Evolutionary conservation across 306 rosid genomes (phyloP).

Genomic region (Quercus bicolor): DNA sequence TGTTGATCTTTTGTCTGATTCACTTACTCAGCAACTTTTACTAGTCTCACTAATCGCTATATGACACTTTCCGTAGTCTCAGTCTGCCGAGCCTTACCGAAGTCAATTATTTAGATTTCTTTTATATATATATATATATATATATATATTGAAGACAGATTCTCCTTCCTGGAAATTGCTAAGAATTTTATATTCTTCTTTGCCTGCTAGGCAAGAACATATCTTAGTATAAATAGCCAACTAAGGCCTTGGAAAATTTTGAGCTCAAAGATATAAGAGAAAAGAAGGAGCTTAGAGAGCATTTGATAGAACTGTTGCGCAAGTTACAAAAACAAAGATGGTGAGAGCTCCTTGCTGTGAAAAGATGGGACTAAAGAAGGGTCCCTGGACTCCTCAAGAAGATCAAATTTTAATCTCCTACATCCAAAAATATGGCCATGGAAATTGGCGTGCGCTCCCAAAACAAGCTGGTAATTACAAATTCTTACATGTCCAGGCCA

Average conservation of each 20-base stretch:
- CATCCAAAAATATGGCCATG: slow-evolving; percentile 64
- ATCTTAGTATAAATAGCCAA: slow-evolving; percentile 45
- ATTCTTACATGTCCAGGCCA: not conserved
- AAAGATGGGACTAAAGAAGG: slow-evolving; percentile 85
- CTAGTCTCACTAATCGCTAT: too few relatives aligned
- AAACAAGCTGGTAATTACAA: slow-evolving; percentile 72
- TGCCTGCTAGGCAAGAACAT: slow-evolving; percentile 19
- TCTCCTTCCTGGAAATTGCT: slow-evolving; percentile 44
- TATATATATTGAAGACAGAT: not conserved
- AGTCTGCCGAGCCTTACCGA: too few relatives aligned
- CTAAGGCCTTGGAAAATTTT: slow-evolving; percentile 7
- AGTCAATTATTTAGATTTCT: not conserved
- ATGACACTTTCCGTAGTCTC: too few relatives aligned
- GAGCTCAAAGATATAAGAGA: not conserved
- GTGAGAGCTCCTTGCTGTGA: slow-evolving; percentile 98
- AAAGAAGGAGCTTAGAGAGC: not conserved
- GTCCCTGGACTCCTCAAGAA: slow-evolving; percentile 92
- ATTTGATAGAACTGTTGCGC: not conserved
- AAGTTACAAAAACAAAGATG: slow-evolving; percentile 37
- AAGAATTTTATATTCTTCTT: slow-evolving; percentile 16
- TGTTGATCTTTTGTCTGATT: too few relatives aligned
- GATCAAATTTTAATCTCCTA: slow-evolving; percentile 63
- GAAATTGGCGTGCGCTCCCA: slow-evolving; percentile 97
- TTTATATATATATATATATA: too few relatives aligned
- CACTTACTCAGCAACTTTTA: too few relatives aligned